phyloP scores from a whole-genome alignment of 2,329 filamentous ascomycete species.

The Curvularia sp. region DNA sequence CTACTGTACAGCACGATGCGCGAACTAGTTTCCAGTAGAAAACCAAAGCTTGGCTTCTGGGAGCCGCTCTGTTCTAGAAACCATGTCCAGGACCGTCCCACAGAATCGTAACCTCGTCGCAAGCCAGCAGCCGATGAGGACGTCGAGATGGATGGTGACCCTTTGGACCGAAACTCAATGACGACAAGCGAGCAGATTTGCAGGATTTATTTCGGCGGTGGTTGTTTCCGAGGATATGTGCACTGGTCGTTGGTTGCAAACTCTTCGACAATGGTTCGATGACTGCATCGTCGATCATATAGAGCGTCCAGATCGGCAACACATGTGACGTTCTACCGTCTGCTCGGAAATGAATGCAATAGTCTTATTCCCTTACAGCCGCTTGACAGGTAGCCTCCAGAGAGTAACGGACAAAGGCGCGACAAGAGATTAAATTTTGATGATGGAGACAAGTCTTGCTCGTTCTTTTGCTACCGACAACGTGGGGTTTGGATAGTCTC shows the following conservation, averaged over 20 bases:
- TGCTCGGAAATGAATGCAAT: not conserved
- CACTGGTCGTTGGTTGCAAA: conserved; percentile 1
- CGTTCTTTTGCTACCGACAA: not conserved
- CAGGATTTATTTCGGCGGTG: not conserved
- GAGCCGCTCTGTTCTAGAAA: not conserved
- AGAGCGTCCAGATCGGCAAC: conserved; percentile 4
- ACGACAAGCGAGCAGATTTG: not conserved
- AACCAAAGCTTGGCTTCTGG: not conserved
- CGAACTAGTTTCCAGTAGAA: not conserved
- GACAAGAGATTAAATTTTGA: not conserved
- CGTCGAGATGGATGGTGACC: not conserved
- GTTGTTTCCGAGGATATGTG: not conserved
- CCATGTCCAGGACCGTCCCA: not conserved
- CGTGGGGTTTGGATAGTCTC: not conserved
- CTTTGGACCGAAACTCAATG: not conserved
- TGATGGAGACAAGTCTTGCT: not conserved
- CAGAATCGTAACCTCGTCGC: not conserved
- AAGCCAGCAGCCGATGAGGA: not conserved
- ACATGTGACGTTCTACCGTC: conserved; percentile 6
- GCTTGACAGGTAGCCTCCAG: not conserved
- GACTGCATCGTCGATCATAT: conserved; percentile 5
- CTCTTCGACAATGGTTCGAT: not conserved
- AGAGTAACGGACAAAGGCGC: not conserved
- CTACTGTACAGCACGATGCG: not conserved
- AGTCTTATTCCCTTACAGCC: not conserved